phyloP scores from a whole-genome alignment of 352 stramenopile species.

The Plasmopara viticola region DNA sequence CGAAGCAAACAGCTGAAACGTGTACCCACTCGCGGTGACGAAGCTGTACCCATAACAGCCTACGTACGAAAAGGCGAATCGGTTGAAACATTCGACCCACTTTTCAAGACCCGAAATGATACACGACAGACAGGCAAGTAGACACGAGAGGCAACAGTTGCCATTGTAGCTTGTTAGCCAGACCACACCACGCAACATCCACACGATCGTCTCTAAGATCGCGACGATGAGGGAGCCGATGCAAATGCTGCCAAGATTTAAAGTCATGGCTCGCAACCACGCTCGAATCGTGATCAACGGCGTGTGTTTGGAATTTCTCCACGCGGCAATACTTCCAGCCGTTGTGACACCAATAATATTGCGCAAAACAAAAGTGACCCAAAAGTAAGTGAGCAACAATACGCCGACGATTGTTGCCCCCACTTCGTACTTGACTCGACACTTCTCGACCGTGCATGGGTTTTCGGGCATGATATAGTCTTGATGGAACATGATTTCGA shows the following conservation, averaged over 20 bases:
- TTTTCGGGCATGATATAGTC: constrained; percentile 56
- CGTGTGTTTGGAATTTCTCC: constrained; percentile 75
- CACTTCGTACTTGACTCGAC: constrained; percentile 38
- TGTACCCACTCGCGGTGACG: constrained; percentile 60
- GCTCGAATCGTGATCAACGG: constrained; percentile 73
- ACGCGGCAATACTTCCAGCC: constrained; percentile 85
- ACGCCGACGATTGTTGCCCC: constrained; percentile 59
- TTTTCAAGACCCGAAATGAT: constrained; percentile 77
- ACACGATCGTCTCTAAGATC: constrained; percentile 79
- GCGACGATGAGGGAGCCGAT: constrained; percentile 88
- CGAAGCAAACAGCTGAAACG: constrained; percentile 72
- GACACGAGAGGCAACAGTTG: constrained; percentile 69
- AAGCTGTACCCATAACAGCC: constrained; percentile 85
- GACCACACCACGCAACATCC: constrained; percentile 61
- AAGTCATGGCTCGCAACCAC: constrained; percentile 75
- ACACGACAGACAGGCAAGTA: constrained; percentile 64
- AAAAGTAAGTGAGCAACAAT: constrained; percentile 92
- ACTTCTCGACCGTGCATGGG: constrained; percentile 41
- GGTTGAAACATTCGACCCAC: constrained; percentile 88
- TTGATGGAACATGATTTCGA: constrained; percentile 77
- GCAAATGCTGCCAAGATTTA: constrained; percentile 90
- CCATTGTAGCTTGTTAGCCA: constrained; percentile 51
- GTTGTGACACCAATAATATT: constrained; percentile 90
- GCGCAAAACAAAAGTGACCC: constrained; percentile 76
- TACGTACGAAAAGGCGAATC: constrained; percentile 85